phyloP scores from a whole-genome alignment of 805 yeast species.

The Candida sakaeoensis region DNA sequence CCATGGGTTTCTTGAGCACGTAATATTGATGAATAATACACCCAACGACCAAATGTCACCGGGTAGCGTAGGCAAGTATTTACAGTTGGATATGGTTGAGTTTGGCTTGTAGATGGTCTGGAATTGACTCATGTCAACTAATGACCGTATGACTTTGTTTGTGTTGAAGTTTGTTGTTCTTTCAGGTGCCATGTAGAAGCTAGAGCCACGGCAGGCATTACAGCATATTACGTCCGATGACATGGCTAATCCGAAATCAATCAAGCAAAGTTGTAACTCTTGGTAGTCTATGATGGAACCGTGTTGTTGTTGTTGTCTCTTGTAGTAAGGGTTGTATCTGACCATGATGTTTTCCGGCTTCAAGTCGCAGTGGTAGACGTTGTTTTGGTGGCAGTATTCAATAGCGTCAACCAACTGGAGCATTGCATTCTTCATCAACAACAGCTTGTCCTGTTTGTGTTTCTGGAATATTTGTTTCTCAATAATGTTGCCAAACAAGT shows the following conservation, averaged over 20 bases:
- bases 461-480: constrained; percentile 59
- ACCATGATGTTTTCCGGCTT: constrained; percentile 43
- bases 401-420: constrained; percentile 37
- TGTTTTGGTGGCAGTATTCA: constrained; percentile 28
- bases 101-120: constrained; percentile 9
- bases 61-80: constrained; percentile 60
- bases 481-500: constrained; percentile 80
- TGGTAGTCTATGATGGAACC: constrained; percentile 33
- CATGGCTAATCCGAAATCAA: constrained; percentile 90
- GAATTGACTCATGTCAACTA: constrained; percentile 30
- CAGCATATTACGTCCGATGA: constrained; percentile 53
- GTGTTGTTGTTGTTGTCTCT: constrained; percentile 12
- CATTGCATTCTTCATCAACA: constrained; percentile 41
- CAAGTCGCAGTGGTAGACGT: constrained; percentile 40
- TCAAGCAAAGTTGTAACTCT: constrained; percentile 56
- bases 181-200: constrained; percentile 94
- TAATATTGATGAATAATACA: constrained; percentile 71
- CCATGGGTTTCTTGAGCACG: constrained; percentile 90
- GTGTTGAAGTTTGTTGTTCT: constrained; percentile 48
- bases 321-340: constrained; percentile 24
- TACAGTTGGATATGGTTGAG: constrained; percentile 19
- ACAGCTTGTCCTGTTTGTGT: constrained; percentile 40
- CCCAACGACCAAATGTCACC: constrained; percentile 87
- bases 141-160: constrained; percentile 21
- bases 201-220: constrained; percentile 79